Evolutionary conservation across 208 protist genomes (phyloP).

Genomic region (Trypanosoma avium): DNA sequence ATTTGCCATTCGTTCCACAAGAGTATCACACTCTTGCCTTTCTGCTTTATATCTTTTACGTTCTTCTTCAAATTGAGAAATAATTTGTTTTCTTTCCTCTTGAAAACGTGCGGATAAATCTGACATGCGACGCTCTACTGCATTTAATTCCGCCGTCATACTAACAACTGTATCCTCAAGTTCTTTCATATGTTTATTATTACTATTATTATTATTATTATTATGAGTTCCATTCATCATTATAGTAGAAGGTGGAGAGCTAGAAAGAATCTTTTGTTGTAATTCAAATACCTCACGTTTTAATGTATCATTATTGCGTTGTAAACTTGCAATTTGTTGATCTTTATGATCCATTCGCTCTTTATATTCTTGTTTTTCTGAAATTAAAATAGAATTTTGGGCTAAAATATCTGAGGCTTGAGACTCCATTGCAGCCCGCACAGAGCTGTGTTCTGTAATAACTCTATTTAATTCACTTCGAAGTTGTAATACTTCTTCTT

Average conservation of each 20-base stretch:
- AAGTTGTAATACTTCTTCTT: conserved; percentile 29
- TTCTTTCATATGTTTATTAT: conserved; percentile 25
- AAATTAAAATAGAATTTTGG: conserved; percentile 5
- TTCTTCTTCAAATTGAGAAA: conserved; percentile 46
- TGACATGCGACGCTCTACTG: conserved; percentile 50
- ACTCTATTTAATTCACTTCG: conserved; percentile 13
- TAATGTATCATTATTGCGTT: conserved; percentile 12
- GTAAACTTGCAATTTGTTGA: conserved; percentile 19
- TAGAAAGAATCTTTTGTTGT: conserved; percentile 22
- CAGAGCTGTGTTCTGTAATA: conserved; percentile 1
- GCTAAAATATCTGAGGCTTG: conserved; percentile 15
- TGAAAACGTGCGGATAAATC: conserved; percentile 41
- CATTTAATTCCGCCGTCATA: conserved; percentile 41
- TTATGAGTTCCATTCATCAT: too few species aligned
- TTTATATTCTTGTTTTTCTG: conserved; percentile 12
- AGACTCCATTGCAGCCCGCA: conserved; percentile 12
- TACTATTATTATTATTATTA: conserved; percentile 12
- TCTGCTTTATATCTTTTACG: conserved; percentile 38
- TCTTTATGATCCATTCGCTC: conserved; percentile 9
- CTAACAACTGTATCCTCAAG: conserved; percentile 38
- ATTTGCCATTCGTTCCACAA: conserved; percentile 52
- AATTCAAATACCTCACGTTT: conserved; percentile 22
- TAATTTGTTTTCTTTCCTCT: conserved; percentile 46
- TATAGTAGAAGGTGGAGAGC: background rate
- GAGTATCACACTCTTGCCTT: conserved; percentile 50